Evolutionary conservation across 73 alveolate species (phyloP).

Genomic region (Paramecium pentaurelia): DNA sequence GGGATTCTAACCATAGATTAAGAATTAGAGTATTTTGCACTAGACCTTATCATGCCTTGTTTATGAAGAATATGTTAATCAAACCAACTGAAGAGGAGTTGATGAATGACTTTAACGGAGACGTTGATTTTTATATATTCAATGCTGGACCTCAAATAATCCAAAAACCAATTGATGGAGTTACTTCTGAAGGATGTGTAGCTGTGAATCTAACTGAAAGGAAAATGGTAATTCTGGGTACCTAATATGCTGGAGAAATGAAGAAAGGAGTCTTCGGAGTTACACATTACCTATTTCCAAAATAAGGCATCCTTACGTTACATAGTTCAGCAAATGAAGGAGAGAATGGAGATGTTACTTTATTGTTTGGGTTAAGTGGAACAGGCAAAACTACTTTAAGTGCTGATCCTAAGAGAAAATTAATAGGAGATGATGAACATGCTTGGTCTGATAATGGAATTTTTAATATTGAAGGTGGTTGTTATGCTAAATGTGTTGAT

Average conservation of each 20-base stretch:
- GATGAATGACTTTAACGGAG: conserved; percentile 41
- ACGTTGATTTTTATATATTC: conserved; percentile 74
- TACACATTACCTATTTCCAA: conserved; percentile 90
- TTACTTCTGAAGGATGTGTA: conserved; percentile 88
- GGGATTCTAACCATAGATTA: conserved; percentile 91
- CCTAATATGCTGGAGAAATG: conserved; percentile 97
- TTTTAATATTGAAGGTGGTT: conserved; percentile 97
- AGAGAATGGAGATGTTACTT: conserved; percentile 83
- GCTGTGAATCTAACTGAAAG: conserved; percentile 74
- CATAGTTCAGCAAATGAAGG: conserved; percentile 94
- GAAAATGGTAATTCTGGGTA: conserved; percentile 90
- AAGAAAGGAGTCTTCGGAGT: conserved; percentile 92
- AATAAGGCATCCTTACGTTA: conserved; percentile 83
- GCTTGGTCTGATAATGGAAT: conserved; percentile 94
- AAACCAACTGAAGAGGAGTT: conserved; percentile 74
- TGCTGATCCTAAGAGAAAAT: conserved; percentile 89
- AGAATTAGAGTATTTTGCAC: conserved; percentile 76
- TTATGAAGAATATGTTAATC: conserved; percentile 95
- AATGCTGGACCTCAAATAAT: conserved; percentile 92
- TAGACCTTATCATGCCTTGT: conserved; percentile 93
- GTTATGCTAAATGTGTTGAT: conserved; percentile 91
- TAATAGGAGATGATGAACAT: conserved; percentile 98
- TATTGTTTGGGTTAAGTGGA: conserved; percentile 94
- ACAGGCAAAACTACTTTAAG: conserved; percentile 96
- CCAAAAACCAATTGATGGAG: conserved; percentile 70